Evolutionary conservation across 2,329 filamentous ascomycete species (phyloP).

Genomic region (Fusarium zealandicum): DNA sequence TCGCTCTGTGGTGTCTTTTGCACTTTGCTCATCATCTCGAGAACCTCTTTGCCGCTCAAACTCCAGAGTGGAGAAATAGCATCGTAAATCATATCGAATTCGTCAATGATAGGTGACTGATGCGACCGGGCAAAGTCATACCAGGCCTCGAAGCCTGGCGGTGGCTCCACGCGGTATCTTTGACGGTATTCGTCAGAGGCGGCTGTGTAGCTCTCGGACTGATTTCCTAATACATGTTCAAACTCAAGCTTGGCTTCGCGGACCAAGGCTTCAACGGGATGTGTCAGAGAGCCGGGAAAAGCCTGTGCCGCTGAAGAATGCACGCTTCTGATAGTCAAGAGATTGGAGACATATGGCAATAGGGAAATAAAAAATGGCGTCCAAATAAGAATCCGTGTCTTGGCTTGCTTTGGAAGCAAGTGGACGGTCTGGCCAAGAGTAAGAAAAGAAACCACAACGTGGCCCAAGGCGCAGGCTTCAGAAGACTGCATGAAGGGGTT

Average conservation of each 20-base stretch:
- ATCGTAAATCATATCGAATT: conserved; percentile 55
- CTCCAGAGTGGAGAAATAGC: conserved; percentile 51
- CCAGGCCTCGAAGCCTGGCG: conserved; percentile 57
- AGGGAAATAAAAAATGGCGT: conserved; percentile 42
- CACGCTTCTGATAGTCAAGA: conserved; percentile 33
- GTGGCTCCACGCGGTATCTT: conserved; percentile 53
- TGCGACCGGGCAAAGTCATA: conserved; percentile 50
- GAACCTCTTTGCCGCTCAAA: conserved; percentile 47
- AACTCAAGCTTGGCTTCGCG: conserved; percentile 43
- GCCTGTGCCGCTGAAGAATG: conserved; percentile 6
- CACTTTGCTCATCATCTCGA: conserved; percentile 38
- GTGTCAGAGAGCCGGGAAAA: conserved; percentile 25
- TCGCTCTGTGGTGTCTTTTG: conserved; percentile 41
- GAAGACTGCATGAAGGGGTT: conserved; percentile 42
- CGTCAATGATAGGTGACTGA: conserved; percentile 56
- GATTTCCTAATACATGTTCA: conserved; percentile 41
- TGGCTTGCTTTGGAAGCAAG: conserved; percentile 44
- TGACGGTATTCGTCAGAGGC: conserved; percentile 53
- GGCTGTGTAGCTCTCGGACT: conserved; percentile 48
- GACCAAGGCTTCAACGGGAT: conserved; percentile 49
- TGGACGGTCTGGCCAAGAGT: conserved; percentile 43
- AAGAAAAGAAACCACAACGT: conserved; percentile 42
- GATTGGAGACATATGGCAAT: conserved; percentile 43
- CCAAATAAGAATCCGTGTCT: conserved; percentile 42
- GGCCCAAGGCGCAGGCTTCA: conserved; percentile 36